A percentile compares a stretch with the other conserved stretches of the same genome.
These are phyloP conservation scores for Conticribra weissflogii DNA, from an alignment of 108 stramenopile species.

Conservation along the genomic window DNA sequence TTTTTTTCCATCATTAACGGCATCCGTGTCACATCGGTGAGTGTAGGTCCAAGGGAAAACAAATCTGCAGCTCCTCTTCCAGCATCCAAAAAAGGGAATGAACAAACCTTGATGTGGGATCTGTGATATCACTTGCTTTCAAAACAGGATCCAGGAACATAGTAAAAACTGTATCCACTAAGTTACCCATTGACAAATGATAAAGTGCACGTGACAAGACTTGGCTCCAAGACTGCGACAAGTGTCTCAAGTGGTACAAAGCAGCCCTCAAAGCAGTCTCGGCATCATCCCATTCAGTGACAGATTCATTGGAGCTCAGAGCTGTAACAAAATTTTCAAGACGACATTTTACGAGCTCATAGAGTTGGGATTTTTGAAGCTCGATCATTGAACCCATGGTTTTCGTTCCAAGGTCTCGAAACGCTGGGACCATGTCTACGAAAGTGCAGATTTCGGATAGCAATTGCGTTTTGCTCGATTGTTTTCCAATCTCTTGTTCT, in stretches of 20 bases:
- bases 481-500: constrained; percentile 16
- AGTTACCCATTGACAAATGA: constrained; percentile 65
- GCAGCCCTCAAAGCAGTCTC: constrained; percentile 78
- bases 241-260: constrained; percentile 72
- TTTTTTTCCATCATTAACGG: constrained; percentile 2
- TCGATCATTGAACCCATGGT: constrained; percentile 78
- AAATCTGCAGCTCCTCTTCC: constrained; percentile 33
- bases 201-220: constrained; percentile 65
- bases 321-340: constrained; percentile 55
- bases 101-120: constrained; percentile 67
- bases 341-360: constrained; percentile 63
- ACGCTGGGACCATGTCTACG: constrained; percentile 85
- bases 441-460: constrained; percentile 74
- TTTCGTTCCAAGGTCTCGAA: constrained; percentile 77
- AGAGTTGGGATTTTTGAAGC: constrained; percentile 64
- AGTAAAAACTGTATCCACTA: constrained; percentile 68
- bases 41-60: too few relatives aligned
- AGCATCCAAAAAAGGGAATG: constrained; percentile 60
- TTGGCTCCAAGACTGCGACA: constrained; percentile 71
- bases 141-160: constrained; percentile 67
- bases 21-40: too few relatives aligned
- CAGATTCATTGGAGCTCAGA: constrained; percentile 67
- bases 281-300: constrained; percentile 85
- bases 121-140: constrained; percentile 56
- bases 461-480: constrained; percentile 40